A percentile compares a stretch with the other conserved stretches of the same genome.
phyloP scores from a whole-genome alignment of 176 grass and related monocot genomes.

The Carex cristatella region DNA sequence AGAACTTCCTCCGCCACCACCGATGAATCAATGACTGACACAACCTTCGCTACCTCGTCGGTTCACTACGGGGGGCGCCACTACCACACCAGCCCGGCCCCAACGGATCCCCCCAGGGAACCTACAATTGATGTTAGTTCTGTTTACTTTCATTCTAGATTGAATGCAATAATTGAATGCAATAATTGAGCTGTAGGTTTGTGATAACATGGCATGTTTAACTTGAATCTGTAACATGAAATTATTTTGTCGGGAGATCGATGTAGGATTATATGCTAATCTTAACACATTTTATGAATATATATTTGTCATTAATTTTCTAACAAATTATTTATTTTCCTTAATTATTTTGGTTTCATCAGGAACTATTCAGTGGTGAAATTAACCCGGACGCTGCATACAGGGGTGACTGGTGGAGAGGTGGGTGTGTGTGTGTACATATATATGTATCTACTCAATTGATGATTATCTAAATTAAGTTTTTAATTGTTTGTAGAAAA shows the following conservation, averaged over 20 bases:
- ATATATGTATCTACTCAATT: background rate
- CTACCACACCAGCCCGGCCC: background rate
- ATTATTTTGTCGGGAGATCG: background rate
- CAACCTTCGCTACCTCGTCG: background rate
- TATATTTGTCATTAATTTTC: background rate
- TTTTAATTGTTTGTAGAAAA: background rate
- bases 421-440: background rate
- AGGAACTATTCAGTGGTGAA: background rate
- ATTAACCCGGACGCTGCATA: background rate
- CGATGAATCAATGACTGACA: background rate
- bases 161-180: background rate
- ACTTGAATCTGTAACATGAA: background rate
- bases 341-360: background rate
- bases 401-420: constrained; percentile 29
- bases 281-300: too few species aligned
- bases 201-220: background rate
- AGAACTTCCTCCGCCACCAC: background rate
- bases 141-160: background rate
- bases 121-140: constrained; percentile 8
- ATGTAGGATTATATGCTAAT: too few species aligned
- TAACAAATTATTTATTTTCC: background rate
- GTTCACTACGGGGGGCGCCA: background rate
- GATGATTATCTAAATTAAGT: background rate
- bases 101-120: background rate
- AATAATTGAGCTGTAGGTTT: background rate